These are phyloP conservation scores for Trichoderma oligosporum DNA, from an alignment of 2,329 filamentous ascomycete species.

Conservation along the genomic window DNA sequence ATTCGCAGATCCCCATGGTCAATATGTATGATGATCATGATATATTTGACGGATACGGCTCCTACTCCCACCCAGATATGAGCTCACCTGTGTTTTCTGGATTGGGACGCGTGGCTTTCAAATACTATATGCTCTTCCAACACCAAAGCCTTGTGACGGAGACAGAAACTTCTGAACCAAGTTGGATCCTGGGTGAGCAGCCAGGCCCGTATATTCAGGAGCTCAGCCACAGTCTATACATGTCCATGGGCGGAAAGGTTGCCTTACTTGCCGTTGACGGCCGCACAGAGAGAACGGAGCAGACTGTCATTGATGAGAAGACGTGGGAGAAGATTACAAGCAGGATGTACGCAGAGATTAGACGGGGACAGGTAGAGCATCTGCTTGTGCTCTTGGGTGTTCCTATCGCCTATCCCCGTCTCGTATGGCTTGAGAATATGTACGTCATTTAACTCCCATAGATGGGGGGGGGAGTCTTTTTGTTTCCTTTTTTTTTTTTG, in stretches of 20 bases:
- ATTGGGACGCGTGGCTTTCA: conserved; percentile 87
- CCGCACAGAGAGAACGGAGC: conserved; percentile 81
- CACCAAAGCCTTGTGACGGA: conserved; percentile 85
- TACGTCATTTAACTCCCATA: conserved; percentile 40
- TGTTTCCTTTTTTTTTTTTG: neutral
- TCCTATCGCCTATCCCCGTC: conserved; percentile 74
- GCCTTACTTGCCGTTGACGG: conserved; percentile 86
- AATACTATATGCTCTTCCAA: conserved; percentile 98
- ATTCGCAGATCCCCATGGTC: conserved; percentile 93
- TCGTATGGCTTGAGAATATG: conserved; percentile 68
- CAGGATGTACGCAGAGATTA: conserved; percentile 75
- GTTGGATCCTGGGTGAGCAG: conserved; percentile 76
- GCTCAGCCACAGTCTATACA: conserved; percentile 77
- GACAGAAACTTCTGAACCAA: conserved; percentile 78
- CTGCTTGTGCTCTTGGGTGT: conserved; percentile 83
- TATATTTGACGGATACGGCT: conserved; percentile 87
- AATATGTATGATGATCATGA: conserved; percentile 98
- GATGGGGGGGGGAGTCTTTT: too few species aligned
- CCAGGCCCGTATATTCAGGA: conserved; percentile 90
- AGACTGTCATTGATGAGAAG: conserved; percentile 73
- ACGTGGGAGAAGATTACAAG: conserved; percentile 87
- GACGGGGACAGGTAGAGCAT: conserved; percentile 82
- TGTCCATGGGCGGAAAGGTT: conserved; percentile 74
- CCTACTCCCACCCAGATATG: conserved; percentile 91
- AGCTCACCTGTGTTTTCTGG: conserved; percentile 83